Base-by-base conservation (phyloP, 495 filamentous ascomycete species). In the Hypoxylon crocopeplum region DNA sequence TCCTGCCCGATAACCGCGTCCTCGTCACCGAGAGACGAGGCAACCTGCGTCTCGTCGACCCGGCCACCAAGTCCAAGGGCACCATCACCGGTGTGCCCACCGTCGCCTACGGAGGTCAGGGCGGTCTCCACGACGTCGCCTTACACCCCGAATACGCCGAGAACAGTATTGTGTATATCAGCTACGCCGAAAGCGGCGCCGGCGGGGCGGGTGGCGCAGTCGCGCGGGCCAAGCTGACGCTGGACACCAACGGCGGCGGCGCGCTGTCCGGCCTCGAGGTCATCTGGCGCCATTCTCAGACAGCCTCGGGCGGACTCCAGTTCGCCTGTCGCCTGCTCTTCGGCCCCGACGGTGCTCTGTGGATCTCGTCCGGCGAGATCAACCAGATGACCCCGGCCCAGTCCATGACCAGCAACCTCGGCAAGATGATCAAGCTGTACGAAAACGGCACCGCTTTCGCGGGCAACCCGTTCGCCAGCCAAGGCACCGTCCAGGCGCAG, bases 141-240 rank as follows among this genome's bases (percentile, higher is more conserved):
- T 46, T 73, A 36, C 70, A 73, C 62, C 70, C 70, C 39, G 30
- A 68, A 11, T 73, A 66, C 48, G 53, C 68, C 29, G 57, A 69
- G 32, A 73, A 73, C 68, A 63, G 53, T 34, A 61, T 73, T n/a
- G 37, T 73, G n/a, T 73, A 73, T 51, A 37, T 73, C 66, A 71
- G 68, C 68, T 73, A 73, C 62, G 68, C 70, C 53, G 70, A 73
- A 50, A 48, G 48, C 59, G 70, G 70, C 56, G 44, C 44, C 29
- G 70, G 70, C 37, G 61, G 64, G 0, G 63, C 70, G 16, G 66
- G 66, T 16, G 70, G 60, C 22, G 70, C 69, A 53, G 70, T 73
- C 24, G 68, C 70, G 32, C 70, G 59, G 20, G 70, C 70, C 59
- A 70, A 66, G 59, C 66, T 73, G 27, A 65, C 62, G 44, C 68